Percentiles rank a stretch among this genome's conserved stretches.
These are phyloP conservation scores for Lolium perenne DNA, from an alignment of 176 grass and related monocot genomes.

Conservation along the genomic window DNA sequence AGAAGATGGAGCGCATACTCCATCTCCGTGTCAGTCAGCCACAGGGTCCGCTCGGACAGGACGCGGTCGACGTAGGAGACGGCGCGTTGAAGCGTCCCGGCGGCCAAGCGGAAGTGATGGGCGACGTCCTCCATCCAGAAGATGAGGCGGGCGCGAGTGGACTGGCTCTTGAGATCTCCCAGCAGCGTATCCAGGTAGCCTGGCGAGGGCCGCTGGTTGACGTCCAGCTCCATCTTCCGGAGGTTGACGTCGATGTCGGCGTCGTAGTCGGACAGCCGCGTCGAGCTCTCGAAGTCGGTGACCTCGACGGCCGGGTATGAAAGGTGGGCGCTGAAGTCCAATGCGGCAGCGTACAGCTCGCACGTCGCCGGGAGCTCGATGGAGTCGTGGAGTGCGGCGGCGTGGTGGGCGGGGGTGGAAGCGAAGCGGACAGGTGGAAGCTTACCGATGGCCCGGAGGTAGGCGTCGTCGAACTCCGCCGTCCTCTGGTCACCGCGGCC, in stretches of 20 bases:
- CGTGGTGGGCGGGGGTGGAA: too few species aligned
- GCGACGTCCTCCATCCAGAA: not conserved
- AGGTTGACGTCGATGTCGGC: conserved; percentile 44
- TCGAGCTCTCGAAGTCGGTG: not conserved
- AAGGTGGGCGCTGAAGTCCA: not conserved
- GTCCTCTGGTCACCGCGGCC: too few species aligned
- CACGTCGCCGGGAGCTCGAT: too few species aligned
- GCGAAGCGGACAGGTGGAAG: too few species aligned
- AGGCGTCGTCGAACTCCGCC: too few species aligned
- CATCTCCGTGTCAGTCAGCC: not conserved
- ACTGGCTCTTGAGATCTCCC: not conserved
- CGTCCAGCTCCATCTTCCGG: not conserved
- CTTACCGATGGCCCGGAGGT: too few species aligned
- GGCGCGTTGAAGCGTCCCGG: conserved; percentile 39
- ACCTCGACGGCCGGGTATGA: not conserved
- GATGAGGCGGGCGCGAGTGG: conserved; percentile 1
- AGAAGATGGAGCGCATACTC: conserved; percentile 14
- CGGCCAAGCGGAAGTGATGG: not conserved
- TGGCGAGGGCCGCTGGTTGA: not conserved
- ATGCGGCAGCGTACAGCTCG: not conserved
- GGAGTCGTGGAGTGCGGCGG: too few species aligned
- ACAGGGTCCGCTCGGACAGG: conserved; percentile 21
- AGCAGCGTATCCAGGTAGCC: conserved; percentile 36
- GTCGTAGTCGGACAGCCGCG: conserved; percentile 18
- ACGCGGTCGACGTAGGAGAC: conserved; percentile 46